These are phyloP conservation scores for Hanseniaspora uvarum DNA, from an alignment of 1,139 yeast species.

Conservation along the genomic window DNA sequence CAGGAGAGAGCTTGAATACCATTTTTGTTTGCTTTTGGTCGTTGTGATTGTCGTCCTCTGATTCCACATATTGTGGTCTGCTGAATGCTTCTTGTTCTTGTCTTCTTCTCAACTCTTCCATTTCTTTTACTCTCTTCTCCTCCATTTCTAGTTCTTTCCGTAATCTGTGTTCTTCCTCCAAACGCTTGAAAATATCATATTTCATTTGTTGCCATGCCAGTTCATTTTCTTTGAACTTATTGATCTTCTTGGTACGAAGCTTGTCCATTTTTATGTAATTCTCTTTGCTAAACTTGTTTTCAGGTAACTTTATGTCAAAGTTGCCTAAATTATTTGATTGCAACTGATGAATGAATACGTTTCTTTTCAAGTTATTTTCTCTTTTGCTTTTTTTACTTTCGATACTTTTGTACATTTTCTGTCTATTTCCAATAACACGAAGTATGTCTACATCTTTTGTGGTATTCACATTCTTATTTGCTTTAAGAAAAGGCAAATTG, in stretches of 20 bases:
- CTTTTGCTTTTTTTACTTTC: background rate
- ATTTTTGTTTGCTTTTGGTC: conserved; percentile 1
- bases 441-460: conserved; percentile 1
- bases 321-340: background rate
- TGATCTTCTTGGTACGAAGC: conserved; percentile 5
- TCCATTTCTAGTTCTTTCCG: conserved; percentile 12
- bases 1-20: conserved; percentile 9
- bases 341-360: conserved; percentile 1
- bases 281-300: conserved; percentile 11
- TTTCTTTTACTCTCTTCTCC: conserved; percentile 5
- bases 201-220: conserved; percentile 14
- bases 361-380: conserved; percentile 6
- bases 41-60: background rate
- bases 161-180: conserved; percentile 5
- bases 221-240: conserved; percentile 16
- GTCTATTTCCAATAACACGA: background rate
- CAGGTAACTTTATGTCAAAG: conserved; percentile 10
- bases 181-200: background rate
- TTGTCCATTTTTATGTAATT: conserved; percentile 7
- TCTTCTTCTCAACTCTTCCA: conserved; percentile 8
- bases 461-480: background rate
- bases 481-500: background rate
- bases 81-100: background rate
- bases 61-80: background rate
- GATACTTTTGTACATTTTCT: background rate